These are phyloP conservation scores for Theobroma cacao DNA, from an alignment of 345 rosid species.

Conservation along the genomic window DNA sequence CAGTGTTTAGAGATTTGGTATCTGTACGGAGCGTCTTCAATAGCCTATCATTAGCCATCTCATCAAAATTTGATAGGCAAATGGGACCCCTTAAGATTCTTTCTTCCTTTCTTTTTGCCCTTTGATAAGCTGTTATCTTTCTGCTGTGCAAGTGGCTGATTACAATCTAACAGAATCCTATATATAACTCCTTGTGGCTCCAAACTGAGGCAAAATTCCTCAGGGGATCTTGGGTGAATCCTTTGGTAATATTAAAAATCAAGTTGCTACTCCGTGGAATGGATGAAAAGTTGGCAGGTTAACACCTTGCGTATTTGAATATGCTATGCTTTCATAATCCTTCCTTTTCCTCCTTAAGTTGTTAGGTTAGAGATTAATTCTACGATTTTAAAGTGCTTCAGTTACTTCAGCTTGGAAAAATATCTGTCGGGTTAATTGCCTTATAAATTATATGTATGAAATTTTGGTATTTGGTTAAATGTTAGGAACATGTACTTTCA, in stretches of 20 bases:
- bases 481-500: no score
- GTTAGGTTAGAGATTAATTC: no score
- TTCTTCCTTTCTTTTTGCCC: background rate
- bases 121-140: slow-evolving; percentile 10
- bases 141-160: slow-evolving; percentile 6
- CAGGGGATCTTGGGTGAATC: slow-evolving; percentile 15
- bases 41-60: background rate
- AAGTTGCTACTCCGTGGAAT: slow-evolving; percentile 1
- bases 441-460: no score
- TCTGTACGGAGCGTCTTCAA: background rate
- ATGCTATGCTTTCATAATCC: background rate
- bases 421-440: no score
- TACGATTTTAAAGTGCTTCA: background rate
- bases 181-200: slow-evolving; percentile 16
- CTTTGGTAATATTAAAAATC: background rate
- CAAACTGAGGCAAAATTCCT: slow-evolving; percentile 19
- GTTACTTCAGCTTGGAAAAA: background rate
- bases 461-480: no score
- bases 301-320: background rate
- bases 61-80: background rate
- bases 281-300: background rate
- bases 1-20: background rate
- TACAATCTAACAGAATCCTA: slow-evolving; percentile 18
- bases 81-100: slow-evolving; percentile 10
- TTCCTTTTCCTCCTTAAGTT: background rate